phyloP scores from a whole-genome alignment of 2,329 filamentous ascomycete species.

The Colletotrichum siamense region DNA sequence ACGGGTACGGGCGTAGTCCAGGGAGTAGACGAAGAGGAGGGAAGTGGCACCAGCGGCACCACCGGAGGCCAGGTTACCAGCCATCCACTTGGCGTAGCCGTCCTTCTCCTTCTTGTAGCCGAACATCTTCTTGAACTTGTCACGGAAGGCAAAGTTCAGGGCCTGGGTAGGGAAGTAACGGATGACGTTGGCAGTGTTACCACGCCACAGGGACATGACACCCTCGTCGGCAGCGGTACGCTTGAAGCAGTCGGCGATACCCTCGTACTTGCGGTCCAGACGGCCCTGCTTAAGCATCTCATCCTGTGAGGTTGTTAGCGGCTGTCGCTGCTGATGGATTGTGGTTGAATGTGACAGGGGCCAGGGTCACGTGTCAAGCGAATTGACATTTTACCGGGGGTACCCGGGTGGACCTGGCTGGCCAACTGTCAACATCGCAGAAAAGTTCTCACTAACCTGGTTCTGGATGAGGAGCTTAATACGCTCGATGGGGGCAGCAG shows the following conservation, averaged over 20 bases:
- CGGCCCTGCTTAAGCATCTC: constrained; percentile 99
- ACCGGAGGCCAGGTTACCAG: constrained; percentile 99
- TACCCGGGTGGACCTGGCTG: neutral
- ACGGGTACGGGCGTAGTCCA: constrained; percentile 99
- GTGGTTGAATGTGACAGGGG: neutral
- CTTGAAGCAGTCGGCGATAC: constrained; percentile 94
- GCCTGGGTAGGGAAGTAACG: constrained; percentile 99
- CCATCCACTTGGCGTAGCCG: constrained; percentile 99
- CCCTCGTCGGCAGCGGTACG: constrained; percentile 91
- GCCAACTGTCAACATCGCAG: neutral
- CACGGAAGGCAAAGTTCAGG: constrained; percentile 99
- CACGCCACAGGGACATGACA: constrained; percentile 95
- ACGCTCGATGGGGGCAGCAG: constrained; percentile 99
- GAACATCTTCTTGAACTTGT: constrained; percentile 99
- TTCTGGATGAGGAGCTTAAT: constrained; percentile 99
- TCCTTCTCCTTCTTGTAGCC: constrained; percentile 99
- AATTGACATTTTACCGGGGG: neutral
- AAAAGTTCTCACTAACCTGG: constrained; percentile 73
- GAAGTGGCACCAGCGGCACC: constrained; percentile 99
- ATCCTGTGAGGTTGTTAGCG: constrained; percentile 70
- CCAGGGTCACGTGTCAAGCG: constrained; percentile 8
- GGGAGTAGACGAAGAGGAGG: constrained; percentile 99
- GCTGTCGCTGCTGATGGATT: neutral
- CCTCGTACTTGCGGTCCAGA: constrained; percentile 96
- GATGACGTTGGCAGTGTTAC: constrained; percentile 99